Conservation (phyloP, 1,284 basidiomycete genomes). For the Neolentinus lepideus region DNA sequence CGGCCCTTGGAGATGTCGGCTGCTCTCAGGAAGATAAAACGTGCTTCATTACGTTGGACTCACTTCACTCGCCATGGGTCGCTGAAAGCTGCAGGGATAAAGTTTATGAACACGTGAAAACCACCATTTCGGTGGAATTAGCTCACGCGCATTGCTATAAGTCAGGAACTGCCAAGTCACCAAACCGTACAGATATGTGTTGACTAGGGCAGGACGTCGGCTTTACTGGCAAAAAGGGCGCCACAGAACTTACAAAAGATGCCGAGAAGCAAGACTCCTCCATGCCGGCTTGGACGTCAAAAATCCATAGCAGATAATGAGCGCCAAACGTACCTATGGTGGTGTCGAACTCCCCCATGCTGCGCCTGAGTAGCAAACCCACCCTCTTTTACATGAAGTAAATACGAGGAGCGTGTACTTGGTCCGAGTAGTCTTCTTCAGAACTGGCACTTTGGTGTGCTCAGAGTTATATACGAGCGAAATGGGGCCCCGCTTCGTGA, state of each 20-base stretch:
- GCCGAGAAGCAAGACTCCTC: not conserved
- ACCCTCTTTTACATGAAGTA: not conserved
- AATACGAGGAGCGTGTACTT: not conserved
- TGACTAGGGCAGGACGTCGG: slow-evolving; percentile 24
- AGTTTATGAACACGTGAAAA: not conserved
- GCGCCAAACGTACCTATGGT: not conserved
- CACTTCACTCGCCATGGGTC: slow-evolving; percentile 36
- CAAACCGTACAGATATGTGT: slow-evolving; percentile 44
- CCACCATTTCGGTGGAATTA: not conserved
- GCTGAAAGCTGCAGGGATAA: slow-evolving; percentile 29
- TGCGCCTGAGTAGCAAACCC: not conserved
- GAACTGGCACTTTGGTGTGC: too few relatives aligned
- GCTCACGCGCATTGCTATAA: slow-evolving; percentile 34
- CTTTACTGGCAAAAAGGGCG: not conserved
- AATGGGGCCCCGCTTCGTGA: too few relatives aligned
- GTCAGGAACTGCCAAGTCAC: slow-evolving; percentile 41
- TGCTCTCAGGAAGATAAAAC: not conserved
- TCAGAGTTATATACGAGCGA: too few relatives aligned
- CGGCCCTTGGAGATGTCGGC: slow-evolving; percentile 4
- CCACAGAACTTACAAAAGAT: not conserved
- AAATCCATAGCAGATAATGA: not conserved
- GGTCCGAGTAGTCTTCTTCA: too few relatives aligned
- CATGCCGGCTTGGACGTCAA: not conserved
- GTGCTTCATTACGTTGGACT: not conserved
- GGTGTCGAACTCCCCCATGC: not conserved